Conservation (phyloP, 2,329 filamentous ascomycete species). For the Venturia oleaginea region DNA sequence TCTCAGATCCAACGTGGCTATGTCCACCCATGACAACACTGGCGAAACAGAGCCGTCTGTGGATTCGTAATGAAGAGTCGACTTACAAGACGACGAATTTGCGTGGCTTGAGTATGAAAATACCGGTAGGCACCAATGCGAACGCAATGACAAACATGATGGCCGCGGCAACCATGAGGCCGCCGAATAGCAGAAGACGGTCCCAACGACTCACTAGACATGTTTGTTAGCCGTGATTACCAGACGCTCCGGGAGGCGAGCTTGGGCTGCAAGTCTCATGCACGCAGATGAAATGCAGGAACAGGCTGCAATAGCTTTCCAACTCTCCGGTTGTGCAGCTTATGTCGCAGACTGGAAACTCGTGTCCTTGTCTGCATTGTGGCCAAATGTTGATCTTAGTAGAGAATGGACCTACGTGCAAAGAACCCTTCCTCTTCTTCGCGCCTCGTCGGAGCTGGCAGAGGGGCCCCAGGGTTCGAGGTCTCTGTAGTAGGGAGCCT, state of each 20-base stretch:
- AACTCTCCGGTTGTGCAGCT: conserved; percentile 12
- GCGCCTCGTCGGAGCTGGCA: conserved; percentile 73
- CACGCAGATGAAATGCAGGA: conserved; percentile 34
- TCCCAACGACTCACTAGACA: conserved; percentile 89
- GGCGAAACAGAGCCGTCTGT: conserved; percentile 6
- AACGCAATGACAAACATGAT: conserved; percentile 93
- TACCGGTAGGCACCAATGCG: conserved; percentile 63
- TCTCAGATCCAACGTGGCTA: conserved; percentile 27
- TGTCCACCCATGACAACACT: conserved; percentile 9
- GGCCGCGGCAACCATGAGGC: conserved; percentile 79
- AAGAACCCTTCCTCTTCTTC: conserved; percentile 97
- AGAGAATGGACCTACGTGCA: conserved; percentile 61
- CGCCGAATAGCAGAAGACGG: conserved; percentile 81
- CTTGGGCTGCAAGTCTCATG: conserved; percentile 26
- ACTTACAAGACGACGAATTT: conserved; percentile 98
- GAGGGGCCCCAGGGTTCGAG: conserved; percentile 62
- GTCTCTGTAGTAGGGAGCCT: conserved; percentile 74
- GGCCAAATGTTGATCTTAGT: not conserved
- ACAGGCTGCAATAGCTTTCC: conserved; percentile 19
- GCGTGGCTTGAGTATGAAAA: conserved; percentile 68
- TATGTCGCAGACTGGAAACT: conserved; percentile 7
- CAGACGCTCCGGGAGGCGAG: not conserved
- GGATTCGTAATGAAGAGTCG: not conserved
- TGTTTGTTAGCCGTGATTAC: not conserved
- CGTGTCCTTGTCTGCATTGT: not conserved